Base-by-base conservation (phyloP, 352 stramenopile species). In the Elongisporangium undulatum region DNA sequence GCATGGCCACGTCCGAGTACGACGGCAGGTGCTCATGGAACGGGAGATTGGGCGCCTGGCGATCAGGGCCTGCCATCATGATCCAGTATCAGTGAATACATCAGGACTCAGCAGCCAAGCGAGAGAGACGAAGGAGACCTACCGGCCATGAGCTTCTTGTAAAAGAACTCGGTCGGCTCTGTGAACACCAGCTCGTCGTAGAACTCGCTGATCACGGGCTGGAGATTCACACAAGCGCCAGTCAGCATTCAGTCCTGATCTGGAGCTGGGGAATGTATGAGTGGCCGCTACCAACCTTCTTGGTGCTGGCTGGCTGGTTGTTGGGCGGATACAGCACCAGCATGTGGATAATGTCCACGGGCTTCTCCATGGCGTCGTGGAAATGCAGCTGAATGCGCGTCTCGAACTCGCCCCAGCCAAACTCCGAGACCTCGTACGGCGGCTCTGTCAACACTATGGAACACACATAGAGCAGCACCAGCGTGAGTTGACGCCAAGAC, bases 111-210 rank as follows among this genome's bases (percentile, higher is more conserved):
- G 26, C 26, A 4, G 26, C 26, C 26, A 34, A 34, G 26, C 8
- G n/a, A n/a, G n/a, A n/a, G n/a, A n/a, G n/a, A n/a, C n/a, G n/a
- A n/a, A n/a, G n/a, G 26, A 34, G 26, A 49, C 67, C 23, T 48
- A 85, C 68, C 64, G 57, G 71, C 74, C 69, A 96, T 86, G 24
- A 99, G 69, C 60, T 96, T 87, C 67, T 96, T 90, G 82, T 97
- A 98, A 69, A 99, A 98, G 53, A 90, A 91, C 71, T 98, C 92
- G 34, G 84, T 96, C 49, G 96, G 96, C 79, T 99, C 92, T 22
- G 97, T 98, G 74, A 99, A 99, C n/a, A 99, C 94, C 4, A 99
- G 87, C 72, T 99, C 96, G 67, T 99, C 96, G 79, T 99, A 99
- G 58, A 92, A 96, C 75, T 99, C 96, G 34, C 85, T 87, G 23